These are phyloP conservation scores for Rhizopogon vesiculosus DNA, from an alignment of 768 basidiomycete genomes.

Conservation along the genomic window DNA sequence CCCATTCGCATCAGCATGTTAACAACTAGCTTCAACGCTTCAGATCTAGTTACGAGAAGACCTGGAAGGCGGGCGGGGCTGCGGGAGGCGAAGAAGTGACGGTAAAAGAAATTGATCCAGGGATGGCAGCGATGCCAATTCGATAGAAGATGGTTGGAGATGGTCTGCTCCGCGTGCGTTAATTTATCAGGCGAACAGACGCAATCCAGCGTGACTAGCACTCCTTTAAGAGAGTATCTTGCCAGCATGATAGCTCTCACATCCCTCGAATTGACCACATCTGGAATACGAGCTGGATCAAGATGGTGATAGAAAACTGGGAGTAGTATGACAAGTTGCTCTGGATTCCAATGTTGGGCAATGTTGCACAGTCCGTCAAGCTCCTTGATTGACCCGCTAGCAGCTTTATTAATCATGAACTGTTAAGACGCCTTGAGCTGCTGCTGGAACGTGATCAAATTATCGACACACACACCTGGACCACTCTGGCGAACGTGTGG, in stretches of 20 bases:
- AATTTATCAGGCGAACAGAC: neutral
- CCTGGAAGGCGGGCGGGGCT: neutral
- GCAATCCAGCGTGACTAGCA: neutral
- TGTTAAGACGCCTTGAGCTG: neutral
- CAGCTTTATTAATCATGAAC: slow-evolving; percentile 1
- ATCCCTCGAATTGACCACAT: neutral
- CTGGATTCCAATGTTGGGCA: neutral
- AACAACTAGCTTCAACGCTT: slow-evolving; percentile 1
- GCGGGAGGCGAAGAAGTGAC: neutral
- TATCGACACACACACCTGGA: neutral
- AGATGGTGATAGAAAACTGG: slow-evolving; percentile 3
- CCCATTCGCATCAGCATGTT: slow-evolving; percentile 1
- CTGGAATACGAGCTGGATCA: slow-evolving; percentile 2
- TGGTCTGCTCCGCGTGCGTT: neutral
- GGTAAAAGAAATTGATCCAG: slow-evolving; percentile 1
- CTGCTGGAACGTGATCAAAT: neutral
- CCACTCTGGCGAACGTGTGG: neutral
- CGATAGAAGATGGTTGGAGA: neutral
- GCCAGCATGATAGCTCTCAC: neutral
- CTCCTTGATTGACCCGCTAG: neutral
- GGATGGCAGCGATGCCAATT: neutral
- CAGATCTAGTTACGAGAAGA: slow-evolving; percentile 1
- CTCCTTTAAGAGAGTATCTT: slow-evolving; percentile 1
- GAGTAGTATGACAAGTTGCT: neutral
- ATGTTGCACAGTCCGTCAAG: slow-evolving; percentile 1